These are phyloP conservation scores for Hypholoma sublateritium DNA, from an alignment of 768 basidiomycete species.

Conservation along the genomic window DNA sequence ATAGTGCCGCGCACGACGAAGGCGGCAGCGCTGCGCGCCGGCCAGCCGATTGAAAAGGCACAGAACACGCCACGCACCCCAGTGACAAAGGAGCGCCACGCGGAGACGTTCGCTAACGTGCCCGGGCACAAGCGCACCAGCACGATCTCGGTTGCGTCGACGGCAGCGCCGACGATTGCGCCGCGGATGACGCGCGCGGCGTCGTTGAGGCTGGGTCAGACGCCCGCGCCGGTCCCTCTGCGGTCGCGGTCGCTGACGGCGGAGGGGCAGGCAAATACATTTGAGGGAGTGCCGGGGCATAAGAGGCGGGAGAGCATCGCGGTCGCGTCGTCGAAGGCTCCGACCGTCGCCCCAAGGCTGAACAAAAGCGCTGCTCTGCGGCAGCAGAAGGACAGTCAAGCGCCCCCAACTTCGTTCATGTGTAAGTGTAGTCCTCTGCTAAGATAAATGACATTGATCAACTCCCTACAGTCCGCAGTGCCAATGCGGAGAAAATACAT, in stretches of 20 bases:
- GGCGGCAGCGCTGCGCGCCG: slow-evolving; percentile 73
- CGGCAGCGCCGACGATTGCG: slow-evolving; percentile 66
- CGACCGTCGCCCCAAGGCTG: slow-evolving; percentile 65
- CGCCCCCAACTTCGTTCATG: slow-evolving; percentile 69
- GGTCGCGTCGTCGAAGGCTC: slow-evolving; percentile 67
- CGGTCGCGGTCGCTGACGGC: slow-evolving; percentile 36
- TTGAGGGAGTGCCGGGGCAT: slow-evolving; percentile 84
- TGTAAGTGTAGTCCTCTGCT: slow-evolving; percentile 44
- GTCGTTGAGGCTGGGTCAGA: slow-evolving; percentile 60
- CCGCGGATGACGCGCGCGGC: slow-evolving; percentile 80
- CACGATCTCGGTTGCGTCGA: slow-evolving; percentile 72
- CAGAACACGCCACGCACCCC: slow-evolving; percentile 47
- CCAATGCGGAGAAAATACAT: slow-evolving; percentile 42
- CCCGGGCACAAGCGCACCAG: slow-evolving; percentile 79
- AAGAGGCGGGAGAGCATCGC: slow-evolving; percentile 75
- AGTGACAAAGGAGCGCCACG: slow-evolving; percentile 58
- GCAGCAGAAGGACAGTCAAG: slow-evolving; percentile 50
- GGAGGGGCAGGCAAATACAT: slow-evolving; percentile 38
- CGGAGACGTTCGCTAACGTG: slow-evolving; percentile 70
- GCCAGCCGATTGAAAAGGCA: slow-evolving; percentile 46
- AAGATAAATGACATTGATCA: background rate
- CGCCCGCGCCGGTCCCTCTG: slow-evolving; percentile 38
- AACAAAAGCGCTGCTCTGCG: slow-evolving; percentile 80
- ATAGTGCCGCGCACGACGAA: slow-evolving; percentile 78
- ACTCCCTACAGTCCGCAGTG: slow-evolving; percentile 42